These are phyloP conservation scores for Aquilaria yunnanensis DNA, from an alignment of 345 rosid genomes.

Conservation along the genomic window DNA sequence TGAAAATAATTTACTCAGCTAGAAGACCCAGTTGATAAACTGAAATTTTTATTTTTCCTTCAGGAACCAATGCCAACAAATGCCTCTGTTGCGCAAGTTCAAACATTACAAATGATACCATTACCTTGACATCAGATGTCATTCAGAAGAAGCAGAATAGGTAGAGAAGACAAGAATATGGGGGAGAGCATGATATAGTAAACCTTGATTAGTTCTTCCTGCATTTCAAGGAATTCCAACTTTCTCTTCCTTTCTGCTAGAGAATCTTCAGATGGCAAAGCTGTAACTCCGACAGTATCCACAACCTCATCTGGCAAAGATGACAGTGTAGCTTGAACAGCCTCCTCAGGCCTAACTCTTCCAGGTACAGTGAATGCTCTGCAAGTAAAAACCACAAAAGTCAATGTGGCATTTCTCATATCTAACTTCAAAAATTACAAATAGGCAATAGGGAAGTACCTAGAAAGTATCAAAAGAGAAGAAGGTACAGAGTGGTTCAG, in stretches of 20 bases:
- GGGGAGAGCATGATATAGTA: slow-evolving; percentile 1
- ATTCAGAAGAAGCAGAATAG: neutral
- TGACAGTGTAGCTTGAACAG: slow-evolving; percentile 95
- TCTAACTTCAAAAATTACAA: slow-evolving; percentile 11
- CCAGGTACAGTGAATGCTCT: slow-evolving; percentile 91
- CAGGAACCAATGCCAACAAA: too few species aligned
- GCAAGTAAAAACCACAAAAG: slow-evolving; percentile 14
- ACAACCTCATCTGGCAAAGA: slow-evolving; percentile 97
- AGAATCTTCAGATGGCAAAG: slow-evolving; percentile 87
- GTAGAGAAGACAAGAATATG: slow-evolving; percentile 3
- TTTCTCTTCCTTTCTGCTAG: slow-evolving; percentile 92
- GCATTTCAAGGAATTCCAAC: slow-evolving; percentile 90
- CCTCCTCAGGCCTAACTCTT: slow-evolving; percentile 93
- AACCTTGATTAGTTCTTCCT: slow-evolving; percentile 96
- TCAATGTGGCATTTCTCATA: too few species aligned
- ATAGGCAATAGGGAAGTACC: slow-evolving; percentile 34
- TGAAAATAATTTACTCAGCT: too few species aligned
- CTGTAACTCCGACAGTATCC: slow-evolving; percentile 86
- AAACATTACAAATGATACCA: too few species aligned
- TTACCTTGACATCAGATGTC: too few species aligned
- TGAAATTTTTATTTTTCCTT: too few species aligned
- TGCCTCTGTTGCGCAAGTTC: too few species aligned
- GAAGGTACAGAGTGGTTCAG: slow-evolving; percentile 89
- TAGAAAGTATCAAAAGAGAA: slow-evolving; percentile 85
- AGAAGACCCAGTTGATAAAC: too few species aligned